A percentile compares a stretch with the other conserved stretches of the same genome.
phyloP scores from a whole-genome alignment of 2,329 filamentous ascomycete species.

The Cladophialophora bantiana region DNA sequence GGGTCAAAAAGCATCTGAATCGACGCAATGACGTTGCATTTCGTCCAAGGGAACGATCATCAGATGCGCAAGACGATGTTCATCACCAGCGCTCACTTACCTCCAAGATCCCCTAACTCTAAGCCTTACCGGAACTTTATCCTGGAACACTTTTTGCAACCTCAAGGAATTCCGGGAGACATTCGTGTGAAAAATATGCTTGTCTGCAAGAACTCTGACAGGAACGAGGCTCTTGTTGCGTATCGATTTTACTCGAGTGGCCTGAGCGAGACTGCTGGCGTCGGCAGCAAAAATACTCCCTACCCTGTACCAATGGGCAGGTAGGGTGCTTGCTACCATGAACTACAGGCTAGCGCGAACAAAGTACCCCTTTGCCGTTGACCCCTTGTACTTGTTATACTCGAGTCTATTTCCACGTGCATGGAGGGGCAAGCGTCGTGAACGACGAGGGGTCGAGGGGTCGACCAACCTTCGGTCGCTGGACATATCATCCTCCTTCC shows the following conservation, averaged over 20 bases:
- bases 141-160: background rate
- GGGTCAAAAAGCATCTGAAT: background rate
- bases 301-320: background rate
- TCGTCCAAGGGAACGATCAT: background rate
- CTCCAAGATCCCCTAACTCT: background rate
- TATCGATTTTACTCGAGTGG: background rate
- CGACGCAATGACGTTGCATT: background rate
- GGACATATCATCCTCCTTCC: background rate
- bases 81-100: background rate
- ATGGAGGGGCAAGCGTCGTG: background rate
- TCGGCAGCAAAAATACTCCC: background rate
- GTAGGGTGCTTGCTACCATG: background rate
- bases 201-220: background rate
- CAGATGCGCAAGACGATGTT: background rate
- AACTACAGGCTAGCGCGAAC: background rate
- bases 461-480: background rate
- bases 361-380: background rate
- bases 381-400: background rate
- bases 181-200: background rate
- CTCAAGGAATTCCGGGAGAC: background rate
- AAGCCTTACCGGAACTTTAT: background rate
- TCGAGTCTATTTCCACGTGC: slow-evolving; percentile 2
- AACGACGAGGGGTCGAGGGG: background rate
- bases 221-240: background rate
- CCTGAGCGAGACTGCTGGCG: background rate